Base-by-base conservation (phyloP, 371 early-diverging fungal species). In the Lichtheimia hyalospora region DNA sequence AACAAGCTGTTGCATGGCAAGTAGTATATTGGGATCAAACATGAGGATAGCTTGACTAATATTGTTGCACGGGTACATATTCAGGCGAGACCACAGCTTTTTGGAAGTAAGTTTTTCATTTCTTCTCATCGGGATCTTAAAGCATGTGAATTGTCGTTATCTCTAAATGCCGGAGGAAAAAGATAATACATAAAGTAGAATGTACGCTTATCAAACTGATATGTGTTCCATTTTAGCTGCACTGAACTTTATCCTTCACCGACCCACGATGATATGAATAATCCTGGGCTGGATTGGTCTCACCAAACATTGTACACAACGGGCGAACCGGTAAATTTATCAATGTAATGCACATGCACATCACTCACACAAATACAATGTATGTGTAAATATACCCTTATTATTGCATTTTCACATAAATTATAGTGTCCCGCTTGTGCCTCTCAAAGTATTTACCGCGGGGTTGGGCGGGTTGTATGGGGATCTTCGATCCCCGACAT, bases 201-300 rank as follows among this genome's bases (percentile, higher is more conserved):
- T 12, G 15, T 20, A 21, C 23, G 12, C 61, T 60, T 60, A 60
- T 62, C 62, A 50, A 7, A 56, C 44, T 50, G 62, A 62, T 62
- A 62, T 56, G 49, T 24, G 16, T 34, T 34, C 34, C 34, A 34
- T 24, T 54, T 49, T 55, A 74, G 74, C 46, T 71, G 71, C 43
- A 71, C 74, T 8, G 71, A 71, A 40, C 49, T 74, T 27, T 74
- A 69, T 57, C 71, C 74, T 6, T 74, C 74, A 2, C 69, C 67
- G 20, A 71, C 68, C 6, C 54, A 67, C 27, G 57, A 69, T 39
- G 74, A 71, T 51, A 58, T 69, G 67, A 28, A 49, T 14, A 50
- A 70, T 12, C 74, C 74, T 20, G 74, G 71, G 14, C 41, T 74
- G 16, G 52, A 71, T 51, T 74, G 71, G 69, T 61, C 68, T 15